Base-by-base conservation (phyloP, 2,329 filamentous ascomycete species). In the Chlorencoelia australis region DNA sequence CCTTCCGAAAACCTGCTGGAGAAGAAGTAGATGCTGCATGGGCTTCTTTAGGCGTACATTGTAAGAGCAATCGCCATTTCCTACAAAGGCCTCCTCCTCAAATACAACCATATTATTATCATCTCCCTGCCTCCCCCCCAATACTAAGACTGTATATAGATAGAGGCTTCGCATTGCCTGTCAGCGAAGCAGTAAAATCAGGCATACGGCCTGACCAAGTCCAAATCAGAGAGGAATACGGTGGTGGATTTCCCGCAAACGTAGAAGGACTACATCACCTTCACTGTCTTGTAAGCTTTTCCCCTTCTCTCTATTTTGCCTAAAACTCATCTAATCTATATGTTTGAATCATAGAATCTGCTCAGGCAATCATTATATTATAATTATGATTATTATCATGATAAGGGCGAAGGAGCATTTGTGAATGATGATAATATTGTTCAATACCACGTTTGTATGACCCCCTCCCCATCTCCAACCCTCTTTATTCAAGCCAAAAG, bases 21-120 rank as follows among this genome's bases (percentile, higher is more conserved):
- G 64, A 66, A 2, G 65, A 68, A 45, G 67, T 71, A 2, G 70
- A 74, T 47, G 62, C 60, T 8, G 69, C 69, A 2, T 74, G 70
- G 69, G 57, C 59, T 15, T 59, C 61, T 2, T 44, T 73, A 0
- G 70, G 69, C 7, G 57, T 66, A 1, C 60, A 68, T 22, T 73
- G 68, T 72, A 43, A 29, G 37, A 26, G 7, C n/a, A 6, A 6
- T 3, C 10, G 10, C 17, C 15, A 20, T 14, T 13, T 24, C n/a
- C 5, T 11, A 8, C 18, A 18, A 24, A 9, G 11, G n/a, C 6
- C 9, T 39, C 7, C n/a, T 25, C 10, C 1, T 14, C 19, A 25
- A 9, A 26, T 31, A n/a, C n/a, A n/a, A n/a, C n/a, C n/a, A n/a
- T 19, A 27, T 11, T 27, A 28, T 28, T 15, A 15, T 28, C 9